Evolutionary conservation across 208 protist genomes (phyloP), one percentile per base, ranked within the genome.

Genomic region (Leishmania martiniquensis): DNA sequence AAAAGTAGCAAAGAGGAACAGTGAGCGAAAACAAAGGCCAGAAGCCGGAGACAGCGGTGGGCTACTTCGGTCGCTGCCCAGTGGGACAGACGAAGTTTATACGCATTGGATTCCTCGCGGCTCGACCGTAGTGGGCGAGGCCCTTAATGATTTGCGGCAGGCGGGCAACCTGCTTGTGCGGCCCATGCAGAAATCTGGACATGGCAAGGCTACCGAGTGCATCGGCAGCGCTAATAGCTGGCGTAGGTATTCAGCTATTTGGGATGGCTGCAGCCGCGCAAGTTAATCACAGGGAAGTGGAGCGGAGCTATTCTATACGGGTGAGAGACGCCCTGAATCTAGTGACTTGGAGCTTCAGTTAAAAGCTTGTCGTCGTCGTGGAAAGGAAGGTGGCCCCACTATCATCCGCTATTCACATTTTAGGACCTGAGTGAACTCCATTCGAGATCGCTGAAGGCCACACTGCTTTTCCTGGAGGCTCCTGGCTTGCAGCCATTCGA

Each of bases 151-250:
- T 17, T 75, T 79, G 44, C 47, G 78, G 44, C 34, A 45, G 51
- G 13, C 57, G 55, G 5, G 62, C 65, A 1, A 45, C 39, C 1
- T 87, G 75, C 68, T 78, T 77, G 57, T 87, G 81, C 66, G 78
- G 75, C 39, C 78, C 78, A 7, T 42, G 59, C 55, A 73, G 80
- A 44, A 87, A 84, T 71, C 72, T 76, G 44, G 84, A 78, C 2
- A 77, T 82, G 47, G 39, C 62, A 45, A 79, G 75, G 62, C 67
- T 87, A 72, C 34, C 72, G 37, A 78, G 81, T 9, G 79, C 78
- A 44, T 87, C 76, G 84, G 80, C 71, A n/a, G 63, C 68, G 32
- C 59, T 87, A 72, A 82, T 80, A 17, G 84, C 79, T 29, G 84
- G 74, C 13, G 84, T 73, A 5, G 79, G 84, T 1, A 72, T 87